A percentile compares a stretch with the other conserved stretches of the same genome.
These are phyloP conservation scores for Aspergillus bridgeri DNA, from an alignment of 495 filamentous ascomycete species.

Conservation along the genomic window DNA sequence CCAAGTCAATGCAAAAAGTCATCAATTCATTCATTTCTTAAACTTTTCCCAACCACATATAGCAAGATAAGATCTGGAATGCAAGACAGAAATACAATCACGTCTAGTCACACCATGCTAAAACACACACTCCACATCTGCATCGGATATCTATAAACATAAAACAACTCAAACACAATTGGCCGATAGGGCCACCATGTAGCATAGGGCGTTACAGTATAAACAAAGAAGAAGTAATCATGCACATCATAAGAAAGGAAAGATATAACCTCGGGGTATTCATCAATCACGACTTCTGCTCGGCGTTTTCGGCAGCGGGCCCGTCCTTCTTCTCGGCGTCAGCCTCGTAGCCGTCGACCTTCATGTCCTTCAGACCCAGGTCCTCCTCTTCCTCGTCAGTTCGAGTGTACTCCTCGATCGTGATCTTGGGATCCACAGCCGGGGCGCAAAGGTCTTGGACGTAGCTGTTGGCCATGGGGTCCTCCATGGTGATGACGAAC, in stretches of 20 bases:
- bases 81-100: constrained; percentile 7
- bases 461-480: constrained; percentile 88
- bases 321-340: constrained; percentile 36
- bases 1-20: not conserved
- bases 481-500: constrained; percentile 82
- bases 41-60: constrained; percentile 9
- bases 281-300: constrained; percentile 23
- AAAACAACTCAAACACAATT: constrained; percentile 14
- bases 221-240: constrained; percentile 19
- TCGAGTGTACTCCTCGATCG: constrained; percentile 77
- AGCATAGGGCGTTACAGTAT: constrained; percentile 24
- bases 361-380: constrained; percentile 86
- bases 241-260: constrained; percentile 29
- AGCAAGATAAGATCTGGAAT: constrained; percentile 1
- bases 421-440: constrained; percentile 75
- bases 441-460: constrained; percentile 79
- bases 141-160: constrained; percentile 26
- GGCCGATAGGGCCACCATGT: not conserved
- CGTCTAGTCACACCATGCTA: constrained; percentile 16
- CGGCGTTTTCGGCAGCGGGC: constrained; percentile 8
- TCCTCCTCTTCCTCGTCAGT: constrained; percentile 91
- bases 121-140: constrained; percentile 15
- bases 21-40: not conserved
- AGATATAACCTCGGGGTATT: constrained; percentile 10
- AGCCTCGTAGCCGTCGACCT: constrained; percentile 79